Percentiles rank a stretch among this genome's conserved stretches.
phyloP scores from a whole-genome alignment of 257 asterid genomes.

The Eustoma russellianum region DNA sequence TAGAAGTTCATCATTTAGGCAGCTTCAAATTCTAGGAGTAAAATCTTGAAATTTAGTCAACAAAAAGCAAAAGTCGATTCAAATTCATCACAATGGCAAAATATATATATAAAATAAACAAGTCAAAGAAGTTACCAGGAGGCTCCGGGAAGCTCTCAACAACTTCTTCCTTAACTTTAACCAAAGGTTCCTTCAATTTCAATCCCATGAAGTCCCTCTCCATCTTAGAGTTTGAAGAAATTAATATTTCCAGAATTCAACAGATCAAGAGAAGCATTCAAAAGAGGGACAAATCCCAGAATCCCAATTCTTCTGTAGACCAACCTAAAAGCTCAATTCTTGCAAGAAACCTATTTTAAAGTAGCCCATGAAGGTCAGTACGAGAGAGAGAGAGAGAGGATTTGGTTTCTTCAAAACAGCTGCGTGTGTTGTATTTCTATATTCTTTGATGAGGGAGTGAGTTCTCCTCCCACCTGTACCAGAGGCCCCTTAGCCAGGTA shows the following conservation, averaged over 20 bases:
- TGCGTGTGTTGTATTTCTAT: too few species aligned
- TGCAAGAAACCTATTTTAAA: slow-evolving; percentile 15
- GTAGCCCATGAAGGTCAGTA: slow-evolving; percentile 10
- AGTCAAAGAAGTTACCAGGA: slow-evolving; percentile 32
- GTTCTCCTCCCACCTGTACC: too few species aligned
- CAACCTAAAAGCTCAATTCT: neutral
- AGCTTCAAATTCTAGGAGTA: neutral
- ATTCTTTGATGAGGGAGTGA: too few species aligned
- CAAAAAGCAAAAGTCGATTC: neutral
- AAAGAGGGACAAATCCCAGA: slow-evolving; percentile 7
- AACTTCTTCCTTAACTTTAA: slow-evolving; percentile 42
- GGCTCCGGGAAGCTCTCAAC: slow-evolving; percentile 34
- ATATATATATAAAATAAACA: neutral
- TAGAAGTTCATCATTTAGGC: too few species aligned
- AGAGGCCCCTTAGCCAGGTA: too few species aligned
- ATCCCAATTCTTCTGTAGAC: slow-evolving; percentile 8
- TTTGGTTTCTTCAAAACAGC: too few species aligned
- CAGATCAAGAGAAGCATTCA: slow-evolving; percentile 5
- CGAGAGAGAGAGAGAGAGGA: neutral
- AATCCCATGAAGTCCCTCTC: slow-evolving; percentile 76
- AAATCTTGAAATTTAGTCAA: slow-evolving; percentile 7
- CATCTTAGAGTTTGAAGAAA: slow-evolving; percentile 31
- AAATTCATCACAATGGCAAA: neutral
- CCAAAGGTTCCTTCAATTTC: slow-evolving; percentile 29
- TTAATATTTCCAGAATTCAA: neutral